A percentile compares a stretch with the other conserved stretches of the same genome.
Conservation (phyloP, 495 filamentous ascomycete species). For the Hypomontagnella monticulosa region DNA sequence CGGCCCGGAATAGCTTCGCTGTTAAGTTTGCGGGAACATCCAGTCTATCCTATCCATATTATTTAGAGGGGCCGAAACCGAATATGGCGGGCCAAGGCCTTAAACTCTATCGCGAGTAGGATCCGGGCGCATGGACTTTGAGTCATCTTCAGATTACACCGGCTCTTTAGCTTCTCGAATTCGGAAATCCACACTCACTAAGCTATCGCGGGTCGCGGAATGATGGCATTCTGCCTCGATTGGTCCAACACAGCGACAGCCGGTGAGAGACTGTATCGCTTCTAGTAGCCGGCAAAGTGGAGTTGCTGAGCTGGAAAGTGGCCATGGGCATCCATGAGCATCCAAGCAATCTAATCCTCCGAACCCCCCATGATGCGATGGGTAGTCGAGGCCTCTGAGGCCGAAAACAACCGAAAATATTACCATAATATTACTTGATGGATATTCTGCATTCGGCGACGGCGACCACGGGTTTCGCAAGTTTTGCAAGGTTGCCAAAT, state of each 20-base stretch:
- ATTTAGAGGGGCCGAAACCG: not conserved
- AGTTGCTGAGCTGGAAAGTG: slow-evolving; percentile 14
- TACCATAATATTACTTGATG: slow-evolving; percentile 36
- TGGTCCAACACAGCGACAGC: slow-evolving; percentile 2
- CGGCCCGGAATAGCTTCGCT: slow-evolving; percentile 11
- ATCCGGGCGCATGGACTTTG: slow-evolving; percentile 9
- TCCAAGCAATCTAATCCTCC: not conserved
- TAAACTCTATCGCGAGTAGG: slow-evolving; percentile 3
- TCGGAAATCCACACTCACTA: slow-evolving; percentile 5
- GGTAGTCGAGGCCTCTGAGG: slow-evolving; percentile 17
- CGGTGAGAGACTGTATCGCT: not conserved
- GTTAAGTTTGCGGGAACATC: slow-evolving; percentile 13
- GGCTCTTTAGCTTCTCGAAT: not conserved
- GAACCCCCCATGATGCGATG: slow-evolving; percentile 1
- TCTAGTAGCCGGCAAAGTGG: slow-evolving; percentile 18
- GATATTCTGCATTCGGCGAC: slow-evolving; percentile 15
- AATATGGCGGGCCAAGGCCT: not conserved
- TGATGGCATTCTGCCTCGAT: slow-evolving; percentile 5
- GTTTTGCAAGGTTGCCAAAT: slow-evolving; percentile 14
- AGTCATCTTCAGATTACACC: not conserved
- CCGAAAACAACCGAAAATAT: slow-evolving; percentile 34
- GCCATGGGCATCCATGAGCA: not conserved
- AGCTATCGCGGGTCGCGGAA: slow-evolving; percentile 15
- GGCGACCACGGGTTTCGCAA: not conserved
- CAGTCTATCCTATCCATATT: not conserved